These are phyloP conservation scores for sunflower (Helianthus annuus) DNA, from an alignment of 129 eudicot genomes.

Conservation along the genomic window DNA sequence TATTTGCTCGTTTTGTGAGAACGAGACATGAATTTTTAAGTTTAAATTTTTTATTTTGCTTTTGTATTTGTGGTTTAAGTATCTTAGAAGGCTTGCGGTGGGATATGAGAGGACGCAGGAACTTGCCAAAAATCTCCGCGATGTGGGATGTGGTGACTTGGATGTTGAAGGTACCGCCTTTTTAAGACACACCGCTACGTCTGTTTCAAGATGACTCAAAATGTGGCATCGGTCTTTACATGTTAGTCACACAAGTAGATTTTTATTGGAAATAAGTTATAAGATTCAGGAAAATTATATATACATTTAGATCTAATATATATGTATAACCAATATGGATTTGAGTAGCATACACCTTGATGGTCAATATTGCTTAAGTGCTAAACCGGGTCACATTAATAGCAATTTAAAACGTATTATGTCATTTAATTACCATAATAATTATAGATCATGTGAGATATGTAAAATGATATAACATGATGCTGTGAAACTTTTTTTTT, in stretches of 20 bases:
- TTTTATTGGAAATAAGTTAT: too few species aligned
- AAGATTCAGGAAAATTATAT: not conserved
- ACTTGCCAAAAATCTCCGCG: slow-evolving; percentile 75
- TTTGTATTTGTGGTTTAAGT: slow-evolving; percentile 38
- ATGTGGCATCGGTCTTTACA: slow-evolving; percentile 9
- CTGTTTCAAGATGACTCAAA: not conserved
- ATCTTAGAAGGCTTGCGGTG: slow-evolving; percentile 81
- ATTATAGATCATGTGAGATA: not conserved
- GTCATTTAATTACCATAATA: not conserved
- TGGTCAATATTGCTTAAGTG: not conserved
- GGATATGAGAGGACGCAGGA: slow-evolving; percentile 92
- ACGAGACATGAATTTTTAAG: not conserved
- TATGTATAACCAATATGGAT: too few species aligned
- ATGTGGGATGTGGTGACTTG: slow-evolving; percentile 94
- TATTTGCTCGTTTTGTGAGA: slow-evolving; percentile 5
- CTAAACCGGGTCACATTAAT: not conserved
- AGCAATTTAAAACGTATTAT: too few species aligned
- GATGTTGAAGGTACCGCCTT: slow-evolving; percentile 80
- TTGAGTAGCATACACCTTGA: not conserved
- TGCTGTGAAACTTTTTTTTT: slow-evolving; percentile 12
- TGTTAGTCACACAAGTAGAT: not conserved
- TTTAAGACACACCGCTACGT: not conserved
- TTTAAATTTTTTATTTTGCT: not conserved
- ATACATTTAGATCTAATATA: too few species aligned
- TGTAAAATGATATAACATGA: not conserved